phyloP scores from a whole-genome alignment of 2,329 filamentous ascomycete species.

The Arachnomyces sp. region DNA sequence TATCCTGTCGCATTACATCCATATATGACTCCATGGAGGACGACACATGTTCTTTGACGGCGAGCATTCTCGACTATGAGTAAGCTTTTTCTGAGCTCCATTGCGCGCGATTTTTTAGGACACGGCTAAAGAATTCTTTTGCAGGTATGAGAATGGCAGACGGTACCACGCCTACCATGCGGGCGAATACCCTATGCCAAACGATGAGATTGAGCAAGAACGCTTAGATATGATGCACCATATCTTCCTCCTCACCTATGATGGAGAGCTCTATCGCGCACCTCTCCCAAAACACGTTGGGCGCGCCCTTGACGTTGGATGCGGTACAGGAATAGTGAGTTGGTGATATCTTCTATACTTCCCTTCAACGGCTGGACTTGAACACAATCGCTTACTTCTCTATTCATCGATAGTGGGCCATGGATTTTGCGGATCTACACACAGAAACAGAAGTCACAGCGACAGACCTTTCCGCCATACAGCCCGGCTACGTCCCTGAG shows the following conservation, averaged over 20 bases:
- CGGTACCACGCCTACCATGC: constrained; percentile 37
- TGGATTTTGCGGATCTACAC: constrained; percentile 38
- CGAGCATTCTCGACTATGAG: constrained; percentile 4
- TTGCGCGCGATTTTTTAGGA: background rate
- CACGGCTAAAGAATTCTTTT: constrained; percentile 9
- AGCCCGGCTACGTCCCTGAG: constrained; percentile 35
- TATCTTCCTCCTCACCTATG: constrained; percentile 27
- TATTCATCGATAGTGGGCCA: constrained; percentile 31
- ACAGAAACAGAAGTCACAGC: constrained; percentile 28
- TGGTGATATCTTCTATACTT: background rate
- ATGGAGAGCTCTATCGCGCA: constrained; percentile 31
- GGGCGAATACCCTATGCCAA: constrained; percentile 35
- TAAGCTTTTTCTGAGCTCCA: background rate
- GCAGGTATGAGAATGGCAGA: constrained; percentile 34
- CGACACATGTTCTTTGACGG: constrained; percentile 5
- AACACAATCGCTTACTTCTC: constrained; percentile 27
- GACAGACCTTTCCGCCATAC: constrained; percentile 29
- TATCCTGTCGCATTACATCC: no score
- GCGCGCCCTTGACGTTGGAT: constrained; percentile 41
- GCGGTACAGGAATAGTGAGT: constrained; percentile 37
- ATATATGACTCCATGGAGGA: constrained; percentile 3
- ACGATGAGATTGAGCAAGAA: constrained; percentile 38
- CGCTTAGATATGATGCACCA: constrained; percentile 34
- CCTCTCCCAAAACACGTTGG: constrained; percentile 23
- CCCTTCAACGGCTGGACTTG: background rate